phyloP scores from a whole-genome alignment of 352 stramenopile genomes.

The Globisporangium nagaii region DNA sequence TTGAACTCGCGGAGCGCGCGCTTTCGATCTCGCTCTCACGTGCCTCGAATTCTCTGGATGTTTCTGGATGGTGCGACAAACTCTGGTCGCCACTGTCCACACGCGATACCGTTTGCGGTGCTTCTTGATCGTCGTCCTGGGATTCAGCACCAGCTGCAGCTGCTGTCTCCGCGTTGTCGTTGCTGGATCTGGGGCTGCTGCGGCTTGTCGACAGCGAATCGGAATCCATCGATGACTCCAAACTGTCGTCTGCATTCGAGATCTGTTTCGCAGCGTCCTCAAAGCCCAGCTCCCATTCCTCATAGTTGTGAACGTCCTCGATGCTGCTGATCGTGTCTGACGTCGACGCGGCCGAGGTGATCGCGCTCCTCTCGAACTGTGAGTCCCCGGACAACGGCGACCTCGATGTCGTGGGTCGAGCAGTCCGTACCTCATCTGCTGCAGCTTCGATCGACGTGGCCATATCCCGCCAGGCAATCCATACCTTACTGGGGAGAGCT shows the following conservation, averaged over 20 bases:
- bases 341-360: conserved; percentile 24
- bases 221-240: background rate
- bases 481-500: background rate
- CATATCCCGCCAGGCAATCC: conserved; percentile 1
- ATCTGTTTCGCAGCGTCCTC: background rate
- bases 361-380: background rate
- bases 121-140: background rate
- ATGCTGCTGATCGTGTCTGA: conserved; percentile 34
- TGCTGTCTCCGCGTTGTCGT: background rate
- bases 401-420: background rate
- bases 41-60: background rate
- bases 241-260: background rate
- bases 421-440: background rate
- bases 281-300: conserved; percentile 30
- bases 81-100: background rate
- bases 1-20: background rate
- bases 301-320: conserved; percentile 27
- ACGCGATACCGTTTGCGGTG: background rate
- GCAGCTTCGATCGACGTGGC: background rate
- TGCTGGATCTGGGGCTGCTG: background rate
- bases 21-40: background rate
- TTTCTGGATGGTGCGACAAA: background rate
- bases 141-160: background rate
- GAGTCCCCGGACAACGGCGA: background rate
- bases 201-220: background rate